Evolutionary conservation across 768 basidiomycete species (phyloP).

Genomic region (Leccinum variicolor): DNA sequence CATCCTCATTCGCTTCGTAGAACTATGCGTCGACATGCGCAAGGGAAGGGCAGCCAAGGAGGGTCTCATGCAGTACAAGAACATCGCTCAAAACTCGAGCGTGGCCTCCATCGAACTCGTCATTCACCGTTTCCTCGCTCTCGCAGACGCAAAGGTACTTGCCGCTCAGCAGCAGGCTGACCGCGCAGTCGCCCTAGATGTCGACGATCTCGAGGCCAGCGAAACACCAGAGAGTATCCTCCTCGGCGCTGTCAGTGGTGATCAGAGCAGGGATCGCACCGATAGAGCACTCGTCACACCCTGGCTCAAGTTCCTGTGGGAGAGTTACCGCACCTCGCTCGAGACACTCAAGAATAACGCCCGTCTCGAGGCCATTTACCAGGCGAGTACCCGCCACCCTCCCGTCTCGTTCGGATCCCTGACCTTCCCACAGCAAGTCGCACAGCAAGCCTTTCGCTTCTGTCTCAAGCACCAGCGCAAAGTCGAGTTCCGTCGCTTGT

Average conservation of each 20-base stretch:
- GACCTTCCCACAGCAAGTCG: conserved; percentile 86
- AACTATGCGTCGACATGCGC: conserved; percentile 92
- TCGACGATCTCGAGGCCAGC: conserved; percentile 93
- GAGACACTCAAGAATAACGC: conserved; percentile 80
- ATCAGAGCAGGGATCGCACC: conserved; percentile 1
- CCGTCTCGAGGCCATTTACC: conserved; percentile 17
- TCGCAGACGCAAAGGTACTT: not conserved
- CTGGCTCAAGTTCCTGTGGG: not conserved
- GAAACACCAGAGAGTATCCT: not conserved
- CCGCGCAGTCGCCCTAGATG: conserved; percentile 47
- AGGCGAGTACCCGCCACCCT: conserved; percentile 63
- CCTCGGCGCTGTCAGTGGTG: not conserved
- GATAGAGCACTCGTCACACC: conserved; percentile 22
- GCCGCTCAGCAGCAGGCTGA: not conserved
- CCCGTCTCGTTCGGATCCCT: conserved; percentile 54
- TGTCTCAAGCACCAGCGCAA: conserved; percentile 91
- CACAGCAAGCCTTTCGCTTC: conserved; percentile 96
- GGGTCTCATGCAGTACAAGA: conserved; percentile 64
- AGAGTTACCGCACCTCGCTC: not conserved
- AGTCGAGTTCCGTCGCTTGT: conserved; percentile 95
- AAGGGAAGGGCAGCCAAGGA: conserved; percentile 93
- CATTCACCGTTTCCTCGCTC: not conserved
- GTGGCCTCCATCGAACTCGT: conserved; percentile 80
- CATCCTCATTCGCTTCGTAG: conserved; percentile 93
- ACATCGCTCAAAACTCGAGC: conserved; percentile 91